These are phyloP conservation scores for Coprinopsis marcescibilis DNA, from an alignment of 768 basidiomycete genomes.

Conservation along the genomic window DNA sequence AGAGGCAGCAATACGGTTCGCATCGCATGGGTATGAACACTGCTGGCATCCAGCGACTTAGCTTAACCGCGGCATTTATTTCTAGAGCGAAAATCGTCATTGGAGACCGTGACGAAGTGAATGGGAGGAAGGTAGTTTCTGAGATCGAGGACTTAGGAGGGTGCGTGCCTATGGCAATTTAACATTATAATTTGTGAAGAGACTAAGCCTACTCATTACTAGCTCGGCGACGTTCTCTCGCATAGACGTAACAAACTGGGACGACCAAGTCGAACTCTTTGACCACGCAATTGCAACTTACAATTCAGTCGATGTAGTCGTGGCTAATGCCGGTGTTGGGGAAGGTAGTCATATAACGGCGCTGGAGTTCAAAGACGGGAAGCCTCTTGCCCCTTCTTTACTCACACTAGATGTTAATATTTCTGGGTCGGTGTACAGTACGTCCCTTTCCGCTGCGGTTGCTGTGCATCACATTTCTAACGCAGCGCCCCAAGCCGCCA, in stretches of 20 bases:
- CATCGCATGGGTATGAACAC: slow-evolving; percentile 46
- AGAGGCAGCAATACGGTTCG: slow-evolving; percentile 46
- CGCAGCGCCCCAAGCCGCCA: slow-evolving; percentile 30
- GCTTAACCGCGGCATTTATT: too few species aligned
- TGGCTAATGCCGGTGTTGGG: slow-evolving; percentile 45
- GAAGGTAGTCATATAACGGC: slow-evolving; percentile 30
- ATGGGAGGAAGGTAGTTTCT: slow-evolving; percentile 33
- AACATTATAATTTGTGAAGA: too few species aligned
- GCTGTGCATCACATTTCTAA: neutral
- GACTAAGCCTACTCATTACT: slow-evolving; percentile 3
- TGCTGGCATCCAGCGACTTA: too few species aligned
- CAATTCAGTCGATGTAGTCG: slow-evolving; percentile 50
- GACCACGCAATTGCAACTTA: slow-evolving; percentile 40
- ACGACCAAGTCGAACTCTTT: slow-evolving; percentile 48
- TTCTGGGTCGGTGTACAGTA: slow-evolving; percentile 42
- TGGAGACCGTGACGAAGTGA: slow-evolving; percentile 41
- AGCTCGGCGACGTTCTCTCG: slow-evolving; percentile 37
- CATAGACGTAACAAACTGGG: slow-evolving; percentile 51
- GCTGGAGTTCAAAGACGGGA: slow-evolving; percentile 28
- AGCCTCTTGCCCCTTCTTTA: slow-evolving; percentile 37
- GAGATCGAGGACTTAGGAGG: slow-evolving; percentile 39
- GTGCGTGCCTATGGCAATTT: too few species aligned
- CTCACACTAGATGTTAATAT: slow-evolving; percentile 47
- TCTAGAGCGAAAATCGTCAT: slow-evolving; percentile 53
- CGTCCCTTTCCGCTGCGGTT: slow-evolving; percentile 12